Percentiles rank a stretch among this genome's conserved stretches.
phyloP scores from a whole-genome alignment of 805 yeast species.

The Wickerhamomyces mucosus region DNA sequence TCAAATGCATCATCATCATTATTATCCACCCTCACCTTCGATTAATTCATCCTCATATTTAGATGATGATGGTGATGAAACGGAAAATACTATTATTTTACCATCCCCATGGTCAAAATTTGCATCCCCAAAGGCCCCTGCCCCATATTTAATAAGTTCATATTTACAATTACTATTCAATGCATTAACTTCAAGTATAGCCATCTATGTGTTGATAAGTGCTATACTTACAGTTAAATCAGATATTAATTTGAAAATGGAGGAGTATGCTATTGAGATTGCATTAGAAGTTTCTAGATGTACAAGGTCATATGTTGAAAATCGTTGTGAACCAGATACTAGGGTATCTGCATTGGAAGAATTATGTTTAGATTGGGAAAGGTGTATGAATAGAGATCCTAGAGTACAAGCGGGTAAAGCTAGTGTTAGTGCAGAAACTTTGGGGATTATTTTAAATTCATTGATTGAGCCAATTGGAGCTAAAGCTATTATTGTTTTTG shows the following conservation, averaged over 20 bases:
- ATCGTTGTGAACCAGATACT: constrained; percentile 51
- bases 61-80: constrained; percentile 2
- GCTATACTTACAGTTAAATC: constrained; percentile 38
- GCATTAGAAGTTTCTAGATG: constrained; percentile 47
- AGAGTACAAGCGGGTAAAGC: constrained; percentile 37
- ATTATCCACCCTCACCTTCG: constrained; percentile 22
- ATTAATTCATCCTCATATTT: not conserved
- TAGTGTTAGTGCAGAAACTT: constrained; percentile 47
- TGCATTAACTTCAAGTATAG: constrained; percentile 33
- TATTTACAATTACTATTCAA: constrained; percentile 51
- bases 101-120: constrained; percentile 53
- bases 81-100: constrained; percentile 19
- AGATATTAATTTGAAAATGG: constrained; percentile 46
- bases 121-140: constrained; percentile 41
- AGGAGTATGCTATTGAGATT: constrained; percentile 35
- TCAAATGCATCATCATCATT: constrained; percentile 39
- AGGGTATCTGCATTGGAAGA: constrained; percentile 40
- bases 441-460: constrained; percentile 54
- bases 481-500: constrained; percentile 41
- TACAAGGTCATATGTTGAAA: constrained; percentile 38
- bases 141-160: constrained; percentile 50
- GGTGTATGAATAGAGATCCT: constrained; percentile 54
- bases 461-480: constrained; percentile 60
- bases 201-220: constrained; percentile 32
- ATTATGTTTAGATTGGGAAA: constrained; percentile 35